phyloP scores from a whole-genome alignment of 257 asterid species.

The Solanum megistacrolobum region DNA sequence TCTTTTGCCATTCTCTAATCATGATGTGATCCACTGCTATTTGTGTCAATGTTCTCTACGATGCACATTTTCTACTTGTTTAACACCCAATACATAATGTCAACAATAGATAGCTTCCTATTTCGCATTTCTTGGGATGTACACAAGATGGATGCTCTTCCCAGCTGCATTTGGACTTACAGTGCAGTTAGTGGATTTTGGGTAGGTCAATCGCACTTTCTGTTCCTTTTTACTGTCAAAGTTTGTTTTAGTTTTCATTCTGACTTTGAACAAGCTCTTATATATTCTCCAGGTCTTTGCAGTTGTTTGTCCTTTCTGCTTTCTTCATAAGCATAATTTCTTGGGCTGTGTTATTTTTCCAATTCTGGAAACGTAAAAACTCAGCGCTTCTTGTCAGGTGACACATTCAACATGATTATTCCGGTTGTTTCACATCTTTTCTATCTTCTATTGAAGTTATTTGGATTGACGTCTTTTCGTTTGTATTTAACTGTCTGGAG shows the following conservation, averaged over 20 bases:
- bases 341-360: conserved; percentile 87
- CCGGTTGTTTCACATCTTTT: not conserved
- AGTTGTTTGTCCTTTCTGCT: conserved; percentile 68
- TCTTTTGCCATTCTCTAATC: not conserved
- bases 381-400: conserved; percentile 74
- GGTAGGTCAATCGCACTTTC: conserved; percentile 38
- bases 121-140: conserved; percentile 90
- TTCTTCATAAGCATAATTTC: conserved; percentile 72
- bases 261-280: not conserved
- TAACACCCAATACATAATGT: not conserved
- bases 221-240: not conserved
- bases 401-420: not conserved
- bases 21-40: not conserved
- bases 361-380: conserved; percentile 94
- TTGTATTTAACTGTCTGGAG: not conserved
- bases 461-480: not conserved
- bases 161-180: conserved; percentile 78
- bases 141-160: conserved; percentile 84
- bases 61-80: not conserved
- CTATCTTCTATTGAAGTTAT: not conserved
- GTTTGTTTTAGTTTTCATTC: not conserved
- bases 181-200: conserved; percentile 71
- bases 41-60: conserved; percentile 2
- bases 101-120: conserved; percentile 70
- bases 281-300: conserved; percentile 46